These are phyloP conservation scores for Ceriops decandra DNA, from an alignment of 345 rosid genomes.

Conservation along the genomic window DNA sequence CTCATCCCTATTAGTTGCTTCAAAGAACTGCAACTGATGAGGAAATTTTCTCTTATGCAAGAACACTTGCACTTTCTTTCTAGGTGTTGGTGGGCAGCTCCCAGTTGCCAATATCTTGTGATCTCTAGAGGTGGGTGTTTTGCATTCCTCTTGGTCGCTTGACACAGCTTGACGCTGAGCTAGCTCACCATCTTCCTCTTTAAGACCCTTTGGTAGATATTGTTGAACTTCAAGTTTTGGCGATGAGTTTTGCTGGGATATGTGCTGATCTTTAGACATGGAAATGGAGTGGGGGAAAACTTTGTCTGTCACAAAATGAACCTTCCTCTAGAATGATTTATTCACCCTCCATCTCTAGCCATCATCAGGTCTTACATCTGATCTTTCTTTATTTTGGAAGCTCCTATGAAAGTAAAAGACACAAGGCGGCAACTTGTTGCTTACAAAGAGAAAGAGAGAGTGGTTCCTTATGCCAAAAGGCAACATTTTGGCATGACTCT, in stretches of 20 bases:
- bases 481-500: no score
- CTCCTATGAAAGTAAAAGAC: no score
- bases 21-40: slow-evolving; percentile 40
- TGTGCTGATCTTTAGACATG: slow-evolving; percentile 24
- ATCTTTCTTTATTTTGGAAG: no score
- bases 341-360: no score
- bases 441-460: no score
- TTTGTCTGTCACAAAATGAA: background rate
- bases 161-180: background rate
- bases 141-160: slow-evolving; percentile 27
- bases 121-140: slow-evolving; percentile 43
- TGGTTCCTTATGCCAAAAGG: no score
- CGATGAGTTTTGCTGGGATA: background rate
- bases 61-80: slow-evolving; percentile 28
- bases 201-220: background rate
- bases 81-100: slow-evolving; percentile 59
- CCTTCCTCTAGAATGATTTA: no score
- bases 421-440: no score
- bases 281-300: background rate
- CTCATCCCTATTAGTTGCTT: slow-evolving; percentile 36
- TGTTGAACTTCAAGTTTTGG: background rate
- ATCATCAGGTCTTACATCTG: no score
- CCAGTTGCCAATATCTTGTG: slow-evolving; percentile 41
- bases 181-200: background rate
- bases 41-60: slow-evolving; percentile 28